Percentiles rank a stretch among this genome's conserved stretches.
Evolutionary conservation across 2,329 filamentous ascomycete genomes (phyloP).

Genomic region (Colletotrichum spaethianum): DNA sequence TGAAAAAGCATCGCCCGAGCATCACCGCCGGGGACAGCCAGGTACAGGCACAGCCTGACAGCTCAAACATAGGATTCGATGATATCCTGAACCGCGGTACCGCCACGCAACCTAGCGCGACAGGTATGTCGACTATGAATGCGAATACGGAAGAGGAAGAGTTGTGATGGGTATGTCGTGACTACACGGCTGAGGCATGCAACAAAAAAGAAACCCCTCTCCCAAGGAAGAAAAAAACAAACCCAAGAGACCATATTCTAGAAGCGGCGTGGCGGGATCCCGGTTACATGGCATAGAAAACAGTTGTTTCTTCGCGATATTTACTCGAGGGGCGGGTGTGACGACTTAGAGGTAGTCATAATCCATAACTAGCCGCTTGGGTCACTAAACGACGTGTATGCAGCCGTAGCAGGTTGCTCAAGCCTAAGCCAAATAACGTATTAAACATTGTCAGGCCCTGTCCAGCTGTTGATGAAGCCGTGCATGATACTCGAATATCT

Average conservation of each 20-base stretch:
- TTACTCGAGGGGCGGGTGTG: neutral
- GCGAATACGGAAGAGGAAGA: conserved; percentile 36
- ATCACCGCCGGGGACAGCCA: conserved; percentile 26
- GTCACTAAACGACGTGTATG: neutral
- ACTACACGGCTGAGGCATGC: neutral
- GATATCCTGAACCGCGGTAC: neutral
- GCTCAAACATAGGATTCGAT: neutral
- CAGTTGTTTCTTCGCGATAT: neutral
- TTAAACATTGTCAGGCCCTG: neutral
- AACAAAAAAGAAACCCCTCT: too few relatives aligned
- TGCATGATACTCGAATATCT: neutral
- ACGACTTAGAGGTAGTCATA: neutral
- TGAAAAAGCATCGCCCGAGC: conserved; percentile 42
- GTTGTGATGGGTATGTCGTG: conserved; percentile 13
- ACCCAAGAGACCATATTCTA: neutral
- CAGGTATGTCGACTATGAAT: neutral
- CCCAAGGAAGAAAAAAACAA: too few relatives aligned
- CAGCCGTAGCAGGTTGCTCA: neutral
- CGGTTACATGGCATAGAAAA: neutral
- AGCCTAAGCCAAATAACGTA: neutral
- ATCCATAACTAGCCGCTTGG: neutral
- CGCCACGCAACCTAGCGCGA: neutral
- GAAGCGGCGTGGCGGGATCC: neutral
- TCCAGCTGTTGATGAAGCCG: neutral
- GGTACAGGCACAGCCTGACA: neutral